Evolutionary conservation across 179 eudicot genomes (phyloP).

Genomic region (Actinidia chinensis): DNA sequence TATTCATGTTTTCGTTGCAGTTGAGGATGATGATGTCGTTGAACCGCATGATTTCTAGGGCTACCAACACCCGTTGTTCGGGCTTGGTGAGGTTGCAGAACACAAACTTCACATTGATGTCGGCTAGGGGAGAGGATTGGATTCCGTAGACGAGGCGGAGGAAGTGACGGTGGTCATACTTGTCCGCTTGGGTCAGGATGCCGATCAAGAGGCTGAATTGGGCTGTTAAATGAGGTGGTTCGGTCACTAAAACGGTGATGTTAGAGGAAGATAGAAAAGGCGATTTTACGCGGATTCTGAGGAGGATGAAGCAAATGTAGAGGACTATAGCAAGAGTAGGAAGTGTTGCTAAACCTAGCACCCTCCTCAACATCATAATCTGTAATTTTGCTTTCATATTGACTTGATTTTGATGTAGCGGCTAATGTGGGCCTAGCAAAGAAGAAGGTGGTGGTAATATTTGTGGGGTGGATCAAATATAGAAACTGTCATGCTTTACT

Average conservation of each 20-base stretch:
- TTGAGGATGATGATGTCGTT: conserved; percentile 77
- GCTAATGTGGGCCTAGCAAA: neutral
- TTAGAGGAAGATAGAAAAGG: conserved; percentile 14
- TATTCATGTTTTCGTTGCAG: conserved; percentile 79
- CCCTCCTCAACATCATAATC: conserved; percentile 10
- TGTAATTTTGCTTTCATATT: neutral
- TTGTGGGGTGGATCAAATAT: neutral
- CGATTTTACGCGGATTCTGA: conserved; percentile 19
- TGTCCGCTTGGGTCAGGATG: conserved; percentile 68
- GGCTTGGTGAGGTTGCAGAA: conserved; percentile 81
- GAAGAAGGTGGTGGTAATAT: neutral
- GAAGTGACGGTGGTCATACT: conserved; percentile 62
- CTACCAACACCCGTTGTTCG: conserved; percentile 57
- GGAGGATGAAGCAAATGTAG: conserved; percentile 24
- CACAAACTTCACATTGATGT: conserved; percentile 70
- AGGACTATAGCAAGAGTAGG: conserved; percentile 16
- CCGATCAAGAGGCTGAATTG: conserved; percentile 47
- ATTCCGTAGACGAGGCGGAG: conserved; percentile 74
- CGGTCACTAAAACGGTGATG: neutral
- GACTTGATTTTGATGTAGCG: neutral
- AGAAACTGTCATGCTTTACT: conserved; percentile 10
- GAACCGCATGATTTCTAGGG: conserved; percentile 73
- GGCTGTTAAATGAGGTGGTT: neutral
- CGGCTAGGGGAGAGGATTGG: conserved; percentile 48
- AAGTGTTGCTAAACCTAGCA: conserved; percentile 18